These are phyloP conservation scores for Gremmenia infestans DNA, from an alignment of 2,329 filamentous ascomycete species.

Conservation along the genomic window DNA sequence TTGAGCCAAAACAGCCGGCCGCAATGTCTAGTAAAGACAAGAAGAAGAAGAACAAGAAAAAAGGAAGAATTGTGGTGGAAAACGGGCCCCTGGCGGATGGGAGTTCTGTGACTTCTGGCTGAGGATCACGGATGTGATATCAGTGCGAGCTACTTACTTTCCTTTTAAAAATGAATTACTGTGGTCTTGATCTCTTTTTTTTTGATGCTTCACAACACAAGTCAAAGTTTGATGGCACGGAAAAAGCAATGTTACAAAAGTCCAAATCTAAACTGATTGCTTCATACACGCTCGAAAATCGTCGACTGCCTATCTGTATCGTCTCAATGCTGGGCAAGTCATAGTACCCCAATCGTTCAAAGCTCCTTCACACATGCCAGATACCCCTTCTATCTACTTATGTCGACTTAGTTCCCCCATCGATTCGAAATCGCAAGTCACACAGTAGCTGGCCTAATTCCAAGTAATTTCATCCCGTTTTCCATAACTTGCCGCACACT, in stretches of 20 bases:
- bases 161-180: not conserved
- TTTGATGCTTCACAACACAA: too few relatives aligned
- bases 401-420: too few relatives aligned
- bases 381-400: too few relatives aligned
- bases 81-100: not conserved
- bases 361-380: too few relatives aligned
- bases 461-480: slow-evolving; percentile 13
- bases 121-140: not conserved
- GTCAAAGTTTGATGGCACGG: too few relatives aligned
- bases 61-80: not conserved
- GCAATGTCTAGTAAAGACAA: not conserved
- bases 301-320: too few relatives aligned
- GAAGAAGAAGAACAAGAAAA: not conserved
- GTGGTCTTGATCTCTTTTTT: too few relatives aligned
- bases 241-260: too few relatives aligned
- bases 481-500: slow-evolving; percentile 5
- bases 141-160: not conserved
- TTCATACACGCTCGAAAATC: too few relatives aligned
- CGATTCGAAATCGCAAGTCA: not conserved
- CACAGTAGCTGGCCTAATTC: not conserved
- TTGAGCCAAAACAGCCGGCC: not conserved
- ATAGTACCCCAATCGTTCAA: too few relatives aligned
- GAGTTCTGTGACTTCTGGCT: not conserved
- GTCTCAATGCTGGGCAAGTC: too few relatives aligned
- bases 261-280: too few relatives aligned